Base-by-base conservation (phyloP, 306 rosid genomes). In the Cucumis hystrix region DNA sequence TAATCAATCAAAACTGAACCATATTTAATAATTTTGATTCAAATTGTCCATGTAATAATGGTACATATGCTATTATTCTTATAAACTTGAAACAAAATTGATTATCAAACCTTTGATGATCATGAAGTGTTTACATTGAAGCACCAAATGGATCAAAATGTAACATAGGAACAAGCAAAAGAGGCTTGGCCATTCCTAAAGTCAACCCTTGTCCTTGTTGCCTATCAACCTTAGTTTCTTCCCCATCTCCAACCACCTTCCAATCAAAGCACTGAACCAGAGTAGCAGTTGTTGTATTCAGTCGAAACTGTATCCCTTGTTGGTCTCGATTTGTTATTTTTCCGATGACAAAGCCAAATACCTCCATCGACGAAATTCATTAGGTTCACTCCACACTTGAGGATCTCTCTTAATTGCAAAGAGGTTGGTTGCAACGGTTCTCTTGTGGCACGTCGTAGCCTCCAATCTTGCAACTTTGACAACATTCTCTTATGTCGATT, bases 381-480 rank as follows among this genome's bases (percentile, higher is more conserved):
- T 1, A 6, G 96, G 90, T 0, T 21, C 83, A 10, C 82, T 62
- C 90, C 93, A 87, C 4, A 71, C 55, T 21, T 79, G 65, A 0
- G 91, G 87, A n/a, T 91, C 91, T 52, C 96, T 83, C 74, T 84
- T 88, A 0, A 90, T 88, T 1, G 88, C 81, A 81, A 85, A 87
- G 4, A 56, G 73, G 33, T 91, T 88, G 28, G 85, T 56, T 17
- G 85, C 84, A 0, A 85, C 49, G 9, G 62, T 33, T 7, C 54
- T 84, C 77, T 21, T 59, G 66, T 0, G 90, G 89, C 21, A 88
- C 82, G 17, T 79, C 80, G 30, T 45, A 88, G 5, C 79, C 80
- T 0, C 77, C 49, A 3, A 91, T 60, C 30, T 79, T 83, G 51
- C 90, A 83, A 5, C 78, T 75, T 39, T 77, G 21, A 1, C 79